Conservation (phyloP, 2,329 filamentous ascomycete genomes). For the Penicillium sp. region DNA sequence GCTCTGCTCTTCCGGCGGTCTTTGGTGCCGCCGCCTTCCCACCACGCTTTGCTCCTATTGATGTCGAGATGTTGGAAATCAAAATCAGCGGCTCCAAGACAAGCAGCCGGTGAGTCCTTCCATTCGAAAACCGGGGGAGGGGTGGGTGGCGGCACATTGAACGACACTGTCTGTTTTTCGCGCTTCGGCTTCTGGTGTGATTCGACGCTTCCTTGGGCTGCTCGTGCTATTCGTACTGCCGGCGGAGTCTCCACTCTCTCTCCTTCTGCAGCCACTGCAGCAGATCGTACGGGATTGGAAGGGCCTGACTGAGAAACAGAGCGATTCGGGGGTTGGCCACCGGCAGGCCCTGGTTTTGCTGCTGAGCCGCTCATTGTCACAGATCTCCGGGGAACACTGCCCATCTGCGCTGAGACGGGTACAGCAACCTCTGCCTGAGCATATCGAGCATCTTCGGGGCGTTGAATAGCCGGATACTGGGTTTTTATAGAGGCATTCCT, state of each 20-base stretch:
- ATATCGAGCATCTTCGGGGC: slow-evolving; percentile 23
- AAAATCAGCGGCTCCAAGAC: slow-evolving; percentile 58
- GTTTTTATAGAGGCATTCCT: slow-evolving; percentile 17
- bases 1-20: slow-evolving; percentile 49
- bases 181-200: slow-evolving; percentile 32
- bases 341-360: slow-evolving; percentile 4
- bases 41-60: slow-evolving; percentile 67
- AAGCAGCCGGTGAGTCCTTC: slow-evolving; percentile 65
- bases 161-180: slow-evolving; percentile 43
- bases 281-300: slow-evolving; percentile 1
- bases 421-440: slow-evolving; percentile 12
- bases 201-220: slow-evolving; percentile 20
- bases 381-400: slow-evolving; percentile 26
- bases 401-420: slow-evolving; percentile 17
- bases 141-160: slow-evolving; percentile 47
- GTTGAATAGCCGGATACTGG: slow-evolving; percentile 20
- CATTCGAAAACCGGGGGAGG: slow-evolving; percentile 58
- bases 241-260: slow-evolving; percentile 14
- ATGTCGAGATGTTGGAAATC: slow-evolving; percentile 53
- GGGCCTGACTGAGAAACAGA: slow-evolving; percentile 17
- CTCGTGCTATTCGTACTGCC: slow-evolving; percentile 16
- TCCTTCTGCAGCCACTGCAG: slow-evolving; percentile 1
- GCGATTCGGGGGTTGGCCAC: slow-evolving; percentile 5
- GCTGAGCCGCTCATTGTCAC: slow-evolving; percentile 25
- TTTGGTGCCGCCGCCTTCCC: slow-evolving; percentile 61